Conservation (phyloP, 1,284 basidiomycete genomes). For the Caloboletus inedulis region DNA sequence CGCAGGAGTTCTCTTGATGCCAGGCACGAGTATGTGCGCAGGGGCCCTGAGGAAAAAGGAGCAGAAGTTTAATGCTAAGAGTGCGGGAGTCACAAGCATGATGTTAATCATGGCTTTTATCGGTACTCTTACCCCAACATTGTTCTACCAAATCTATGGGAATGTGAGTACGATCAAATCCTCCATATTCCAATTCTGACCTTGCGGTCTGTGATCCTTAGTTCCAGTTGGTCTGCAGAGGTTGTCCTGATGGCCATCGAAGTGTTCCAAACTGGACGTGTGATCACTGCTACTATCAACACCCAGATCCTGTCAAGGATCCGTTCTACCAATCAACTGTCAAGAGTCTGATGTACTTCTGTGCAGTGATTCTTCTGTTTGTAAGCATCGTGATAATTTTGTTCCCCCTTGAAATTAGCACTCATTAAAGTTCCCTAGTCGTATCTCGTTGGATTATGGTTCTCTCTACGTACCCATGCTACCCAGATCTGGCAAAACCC, state of each 20-base stretch:
- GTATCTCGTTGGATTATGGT: slow-evolving; percentile 97
- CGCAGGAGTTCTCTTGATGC: slow-evolving; percentile 96
- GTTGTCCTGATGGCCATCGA: slow-evolving; percentile 62
- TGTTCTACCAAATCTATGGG: slow-evolving; percentile 99
- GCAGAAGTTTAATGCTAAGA: slow-evolving; percentile 97
- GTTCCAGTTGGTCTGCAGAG: slow-evolving; percentile 93
- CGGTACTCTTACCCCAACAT: slow-evolving; percentile 90
- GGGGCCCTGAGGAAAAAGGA: slow-evolving; percentile 91
- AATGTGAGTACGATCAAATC: slow-evolving; percentile 61
- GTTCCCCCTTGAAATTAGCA: background rate
- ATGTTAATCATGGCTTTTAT: slow-evolving; percentile 99
- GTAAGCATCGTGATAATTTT: slow-evolving; percentile 51
- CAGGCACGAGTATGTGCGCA: slow-evolving; percentile 95
- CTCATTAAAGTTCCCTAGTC: slow-evolving; percentile 53
- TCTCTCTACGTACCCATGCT: slow-evolving; percentile 96
- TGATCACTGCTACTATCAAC: slow-evolving; percentile 91
- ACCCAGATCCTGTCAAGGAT: slow-evolving; percentile 89
- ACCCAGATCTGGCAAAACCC: slow-evolving; percentile 99
- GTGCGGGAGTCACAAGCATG: slow-evolving; percentile 97
- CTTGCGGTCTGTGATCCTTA: slow-evolving; percentile 32
- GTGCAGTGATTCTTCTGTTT: slow-evolving; percentile 84
- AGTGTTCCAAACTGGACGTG: slow-evolving; percentile 73
- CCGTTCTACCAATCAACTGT: slow-evolving; percentile 97
- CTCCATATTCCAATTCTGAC: slow-evolving; percentile 9
- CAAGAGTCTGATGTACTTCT: slow-evolving; percentile 92